A percentile compares a stretch with the other conserved stretches of the same genome.
phyloP scores from a whole-genome alignment of 306 rosid species.

The Argentina anserina region DNA sequence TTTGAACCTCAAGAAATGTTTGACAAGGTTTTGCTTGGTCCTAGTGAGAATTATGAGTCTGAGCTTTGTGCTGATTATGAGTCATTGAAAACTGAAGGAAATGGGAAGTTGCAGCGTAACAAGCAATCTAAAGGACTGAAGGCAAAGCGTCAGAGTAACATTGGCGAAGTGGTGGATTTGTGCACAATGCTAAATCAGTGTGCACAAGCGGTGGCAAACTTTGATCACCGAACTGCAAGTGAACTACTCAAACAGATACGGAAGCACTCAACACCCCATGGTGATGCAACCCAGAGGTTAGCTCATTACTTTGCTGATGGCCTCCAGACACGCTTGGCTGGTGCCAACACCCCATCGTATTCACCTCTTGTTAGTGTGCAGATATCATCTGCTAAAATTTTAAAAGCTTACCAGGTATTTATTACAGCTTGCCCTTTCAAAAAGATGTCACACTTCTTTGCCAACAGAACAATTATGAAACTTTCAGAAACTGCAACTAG shows the following conservation, averaged over 20 bases:
- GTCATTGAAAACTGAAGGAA: neutral
- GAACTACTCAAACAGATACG: conserved; percentile 26
- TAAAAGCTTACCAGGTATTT: conserved; percentile 22
- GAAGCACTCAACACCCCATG: conserved; percentile 26
- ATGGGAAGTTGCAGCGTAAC: too few species aligned
- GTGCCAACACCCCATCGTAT: conserved; percentile 19
- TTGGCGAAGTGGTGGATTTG: conserved; percentile 26
- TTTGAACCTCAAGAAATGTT: conserved; percentile 27
- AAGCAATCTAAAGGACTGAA: conserved; percentile 13
- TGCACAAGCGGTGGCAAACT: conserved; percentile 33
- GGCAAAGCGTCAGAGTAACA: conserved; percentile 7
- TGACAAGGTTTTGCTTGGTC: conserved; percentile 28
- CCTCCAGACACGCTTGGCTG: conserved; percentile 33
- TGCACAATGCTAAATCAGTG: conserved; percentile 31
- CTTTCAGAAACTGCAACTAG: conserved; percentile 15
- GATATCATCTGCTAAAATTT: conserved; percentile 25
- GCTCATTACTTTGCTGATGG: conserved; percentile 43
- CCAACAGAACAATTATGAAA: conserved; percentile 28
- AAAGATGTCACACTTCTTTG: conserved; percentile 17
- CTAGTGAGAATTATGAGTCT: neutral
- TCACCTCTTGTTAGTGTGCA: conserved; percentile 11
- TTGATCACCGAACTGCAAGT: conserved; percentile 22
- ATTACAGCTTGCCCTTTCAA: conserved; percentile 33
- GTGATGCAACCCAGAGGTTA: conserved; percentile 35
- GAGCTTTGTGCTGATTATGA: neutral